A percentile compares a stretch with the other conserved stretches of the same genome.
Evolutionary conservation across 768 basidiomycete genomes (phyloP).

Genomic region (Mycena polygramma): DNA sequence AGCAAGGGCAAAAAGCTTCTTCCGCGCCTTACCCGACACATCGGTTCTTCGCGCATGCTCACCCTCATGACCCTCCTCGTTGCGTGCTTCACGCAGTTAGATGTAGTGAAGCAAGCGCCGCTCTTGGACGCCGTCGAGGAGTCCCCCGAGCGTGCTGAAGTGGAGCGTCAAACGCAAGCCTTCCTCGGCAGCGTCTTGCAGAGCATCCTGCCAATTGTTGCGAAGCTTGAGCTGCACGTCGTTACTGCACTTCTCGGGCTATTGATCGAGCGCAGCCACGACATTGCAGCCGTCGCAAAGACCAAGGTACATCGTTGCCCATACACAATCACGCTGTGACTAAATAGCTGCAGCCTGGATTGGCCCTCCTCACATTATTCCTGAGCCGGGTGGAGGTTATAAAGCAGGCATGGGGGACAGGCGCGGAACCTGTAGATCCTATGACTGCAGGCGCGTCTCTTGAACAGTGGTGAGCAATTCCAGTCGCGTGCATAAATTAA

Average conservation of each 20-base stretch:
- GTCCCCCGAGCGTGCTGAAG: conserved; percentile 70
- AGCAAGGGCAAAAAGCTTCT: conserved; percentile 95
- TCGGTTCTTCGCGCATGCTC: conserved; percentile 83
- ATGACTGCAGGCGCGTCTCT: conserved; percentile 79
- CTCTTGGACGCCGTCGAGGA: conserved; percentile 78
- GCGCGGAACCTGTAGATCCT: conserved; percentile 66
- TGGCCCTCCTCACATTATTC: conserved; percentile 91
- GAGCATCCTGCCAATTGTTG: conserved; percentile 86
- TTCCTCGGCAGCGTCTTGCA: conserved; percentile 91
- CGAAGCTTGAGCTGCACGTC: conserved; percentile 82
- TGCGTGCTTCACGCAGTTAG: conserved; percentile 94
- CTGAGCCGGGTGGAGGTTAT: conserved; percentile 94
- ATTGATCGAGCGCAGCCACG: conserved; percentile 77
- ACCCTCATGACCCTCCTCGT: conserved; percentile 92
- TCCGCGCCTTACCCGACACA: conserved; percentile 88
- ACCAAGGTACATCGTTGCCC: conserved; percentile 70
- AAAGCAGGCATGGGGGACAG: conserved; percentile 73
- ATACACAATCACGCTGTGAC: neutral
- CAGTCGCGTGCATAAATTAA: conserved; percentile 3
- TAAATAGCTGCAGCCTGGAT: conserved; percentile 76
- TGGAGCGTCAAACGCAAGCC: conserved; percentile 91
- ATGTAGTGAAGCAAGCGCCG: conserved; percentile 86
- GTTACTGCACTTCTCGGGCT: conserved; percentile 90
- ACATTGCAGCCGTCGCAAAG: conserved; percentile 78
- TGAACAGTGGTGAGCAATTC: conserved; percentile 69